Conservation (phyloP, 345 rosid genomes). For the Eucalyptus pumila region DNA sequence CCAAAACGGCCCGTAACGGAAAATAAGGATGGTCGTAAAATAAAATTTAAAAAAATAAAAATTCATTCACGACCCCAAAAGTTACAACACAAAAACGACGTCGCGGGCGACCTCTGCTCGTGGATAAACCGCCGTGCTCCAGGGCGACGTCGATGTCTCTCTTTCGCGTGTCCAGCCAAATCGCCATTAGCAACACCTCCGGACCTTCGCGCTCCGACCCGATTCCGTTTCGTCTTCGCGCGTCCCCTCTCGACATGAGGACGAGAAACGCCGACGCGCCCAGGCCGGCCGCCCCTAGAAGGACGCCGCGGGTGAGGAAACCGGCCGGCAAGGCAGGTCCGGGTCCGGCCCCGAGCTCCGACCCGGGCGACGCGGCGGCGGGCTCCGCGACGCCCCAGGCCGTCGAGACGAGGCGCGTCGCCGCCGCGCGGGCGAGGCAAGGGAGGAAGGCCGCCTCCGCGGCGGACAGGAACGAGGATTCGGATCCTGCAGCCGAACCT, state of each 20-base stretch:
- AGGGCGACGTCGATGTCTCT: neutral
- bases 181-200: neutral
- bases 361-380: neutral
- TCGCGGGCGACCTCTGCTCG: neutral
- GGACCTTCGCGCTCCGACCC: neutral
- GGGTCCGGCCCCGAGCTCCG: neutral
- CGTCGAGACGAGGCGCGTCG: neutral
- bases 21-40: neutral
- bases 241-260: conserved; percentile 9
- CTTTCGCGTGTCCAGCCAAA: neutral
- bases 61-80: neutral
- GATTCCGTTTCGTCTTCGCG: neutral
- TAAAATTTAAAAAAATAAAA: neutral
- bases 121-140: neutral
- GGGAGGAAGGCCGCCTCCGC: neutral
- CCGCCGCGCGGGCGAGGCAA: neutral
- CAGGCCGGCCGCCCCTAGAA: conserved; percentile 5
- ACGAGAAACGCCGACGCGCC: conserved; percentile 9
- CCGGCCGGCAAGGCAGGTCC: conserved; percentile 2
- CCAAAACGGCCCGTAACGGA: neutral
- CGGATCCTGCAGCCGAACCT: neutral
- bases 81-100: neutral
- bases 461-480: neutral
- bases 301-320: conserved; percentile 25
- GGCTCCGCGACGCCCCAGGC: neutral